Base-by-base conservation (phyloP, 2,329 filamentous ascomycete genomes). In the Thielaviopsis punctulata region DNA sequence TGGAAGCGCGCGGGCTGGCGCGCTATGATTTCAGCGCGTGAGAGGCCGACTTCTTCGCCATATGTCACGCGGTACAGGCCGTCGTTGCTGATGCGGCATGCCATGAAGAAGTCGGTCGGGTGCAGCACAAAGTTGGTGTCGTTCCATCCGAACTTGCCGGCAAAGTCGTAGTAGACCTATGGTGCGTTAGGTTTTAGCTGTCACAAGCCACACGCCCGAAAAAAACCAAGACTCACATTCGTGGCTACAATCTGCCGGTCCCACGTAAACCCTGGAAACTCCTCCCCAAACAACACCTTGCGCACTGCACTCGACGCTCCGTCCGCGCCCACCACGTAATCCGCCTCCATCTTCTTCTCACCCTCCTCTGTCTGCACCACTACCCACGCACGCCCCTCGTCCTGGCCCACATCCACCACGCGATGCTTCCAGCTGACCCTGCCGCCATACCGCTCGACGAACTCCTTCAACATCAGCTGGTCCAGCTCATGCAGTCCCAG, bases 31-130 rank as follows among this genome's bases (percentile, higher is more conserved):
- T 60, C 59, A 4, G 56, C 53, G 13, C 57, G 19, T 1, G 69
- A 71, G 12, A 82, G 66, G 1, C 70, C 72, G 0, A 70, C 66
- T 0, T 64, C 64, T 57, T 82, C 79, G 50, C 76, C 77, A 58
- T 82, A 82, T 0, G 78, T 78, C 33, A 82, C 73, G 13, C 79
- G 73, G 66, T 78, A 82, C 9, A 82, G 62, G 0, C 76, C 76
- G 51, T 80, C 76, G 2, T 64, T 65, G 1, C 72, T 76, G 56
- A 82, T 75, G 43, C 68, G 72, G 2, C 78, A 77, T 1, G 75
- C 76, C 76, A 82, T 79, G 50, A 63, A 70, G 62, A 75, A 81
- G 58, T 82, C 68, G 21, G 76, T 71, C 0, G 77, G 77, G 57
- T 82, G 70, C 27, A 80, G 68, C 56, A 79, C 75, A 61, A 80